Percentiles rank a stretch among this genome's conserved stretches.
These are phyloP conservation scores for Leccinum aurantiacum DNA, from an alignment of 768 basidiomycete genomes.

Conservation along the genomic window DNA sequence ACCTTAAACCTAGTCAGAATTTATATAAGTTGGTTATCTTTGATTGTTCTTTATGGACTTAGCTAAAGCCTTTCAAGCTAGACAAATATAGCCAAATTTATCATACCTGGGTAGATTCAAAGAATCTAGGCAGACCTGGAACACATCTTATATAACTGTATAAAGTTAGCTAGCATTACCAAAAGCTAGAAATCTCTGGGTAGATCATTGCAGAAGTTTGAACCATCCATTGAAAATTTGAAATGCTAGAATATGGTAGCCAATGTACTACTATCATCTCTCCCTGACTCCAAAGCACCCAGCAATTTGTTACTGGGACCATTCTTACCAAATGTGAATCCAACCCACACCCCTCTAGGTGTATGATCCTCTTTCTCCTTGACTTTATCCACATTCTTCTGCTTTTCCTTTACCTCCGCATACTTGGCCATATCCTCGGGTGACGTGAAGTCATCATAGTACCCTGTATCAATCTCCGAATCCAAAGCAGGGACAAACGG, in stretches of 20 bases:
- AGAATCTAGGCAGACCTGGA: no score
- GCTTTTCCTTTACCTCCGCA: slow-evolving; percentile 97
- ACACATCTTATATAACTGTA: no score
- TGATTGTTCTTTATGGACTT: no score
- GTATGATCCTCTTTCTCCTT: slow-evolving; percentile 81
- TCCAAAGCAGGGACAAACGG: slow-evolving; percentile 96
- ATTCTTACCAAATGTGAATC: slow-evolving; percentile 90
- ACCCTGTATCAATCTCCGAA: slow-evolving; percentile 92
- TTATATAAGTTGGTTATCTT: no score
- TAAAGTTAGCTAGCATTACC: no score
- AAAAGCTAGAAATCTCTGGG: no score
- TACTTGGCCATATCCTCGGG: slow-evolving; percentile 98
- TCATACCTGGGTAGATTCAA: no score
- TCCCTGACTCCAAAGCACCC: slow-evolving; percentile 31
- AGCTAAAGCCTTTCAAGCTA: no score
- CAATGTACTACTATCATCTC: slow-evolving; percentile 49
- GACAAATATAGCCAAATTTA: no score
- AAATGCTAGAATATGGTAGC: slow-evolving; percentile 55
- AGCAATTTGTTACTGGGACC: slow-evolving; percentile 52
- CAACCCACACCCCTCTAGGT: slow-evolving; percentile 82
- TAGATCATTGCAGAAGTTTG: no score
- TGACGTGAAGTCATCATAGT: slow-evolving; percentile 89
- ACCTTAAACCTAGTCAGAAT: no score
- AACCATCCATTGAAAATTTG: neutral
- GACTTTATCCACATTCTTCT: slow-evolving; percentile 88